Conservation (phyloP, 2,329 filamentous ascomycete genomes). For the Nigrospora osmanthi region DNA sequence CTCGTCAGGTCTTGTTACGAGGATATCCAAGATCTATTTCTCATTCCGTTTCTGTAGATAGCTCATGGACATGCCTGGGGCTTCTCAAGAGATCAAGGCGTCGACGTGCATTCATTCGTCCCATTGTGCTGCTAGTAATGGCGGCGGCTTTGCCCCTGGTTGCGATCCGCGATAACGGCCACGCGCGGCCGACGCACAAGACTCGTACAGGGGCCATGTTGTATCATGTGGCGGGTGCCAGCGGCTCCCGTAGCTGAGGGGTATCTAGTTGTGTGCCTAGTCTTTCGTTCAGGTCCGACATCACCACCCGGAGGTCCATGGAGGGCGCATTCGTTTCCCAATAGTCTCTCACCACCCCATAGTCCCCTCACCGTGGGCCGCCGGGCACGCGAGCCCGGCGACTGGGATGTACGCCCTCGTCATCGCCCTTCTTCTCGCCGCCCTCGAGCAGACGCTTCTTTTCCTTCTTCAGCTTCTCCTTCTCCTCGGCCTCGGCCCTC, state of each 20-base stretch:
- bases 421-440: constrained; percentile 19
- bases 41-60: constrained; percentile 6
- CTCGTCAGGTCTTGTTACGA: background rate
- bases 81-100: background rate
- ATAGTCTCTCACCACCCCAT: too few species aligned
- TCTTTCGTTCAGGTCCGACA: too few species aligned
- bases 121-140: background rate
- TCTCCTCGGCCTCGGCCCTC: constrained; percentile 35
- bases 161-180: too few species aligned
- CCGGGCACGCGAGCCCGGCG: constrained; percentile 27
- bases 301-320: too few species aligned
- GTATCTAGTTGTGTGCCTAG: background rate
- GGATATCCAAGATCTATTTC: constrained; percentile 3
- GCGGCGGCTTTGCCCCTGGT: too few species aligned
- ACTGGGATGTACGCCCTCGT: constrained; percentile 41
- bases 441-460: constrained; percentile 17
- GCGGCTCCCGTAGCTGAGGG: background rate
- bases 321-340: too few species aligned
- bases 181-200: too few species aligned
- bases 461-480: constrained; percentile 28
- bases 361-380: too few species aligned
- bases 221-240: too few species aligned
- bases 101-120: too few species aligned
- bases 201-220: too few species aligned
- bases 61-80: constrained; percentile 3